Conservation (phyloP, 1,139 yeast species). For the Saccharomyces hybrid region DNA sequence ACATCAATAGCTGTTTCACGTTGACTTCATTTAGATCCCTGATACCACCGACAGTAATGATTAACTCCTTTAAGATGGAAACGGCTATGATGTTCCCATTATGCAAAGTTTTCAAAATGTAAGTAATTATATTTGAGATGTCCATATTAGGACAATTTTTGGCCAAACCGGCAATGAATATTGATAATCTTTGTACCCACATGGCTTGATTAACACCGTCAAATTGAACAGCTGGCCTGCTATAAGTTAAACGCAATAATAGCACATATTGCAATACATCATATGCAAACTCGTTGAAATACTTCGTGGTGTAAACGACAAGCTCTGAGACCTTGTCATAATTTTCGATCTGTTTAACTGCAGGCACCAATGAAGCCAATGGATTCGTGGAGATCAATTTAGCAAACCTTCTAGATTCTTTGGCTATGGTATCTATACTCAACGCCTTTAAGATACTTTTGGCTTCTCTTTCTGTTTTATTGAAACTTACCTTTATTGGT, state of each 20-base stretch:
- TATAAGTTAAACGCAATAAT: constrained; percentile 62
- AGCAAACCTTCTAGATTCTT: constrained; percentile 72
- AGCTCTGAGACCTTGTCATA: constrained; percentile 79
- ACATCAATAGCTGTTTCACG: constrained; percentile 50
- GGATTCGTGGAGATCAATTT: constrained; percentile 75
- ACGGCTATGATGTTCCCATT: constrained; percentile 56
- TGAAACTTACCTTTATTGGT: constrained; percentile 54
- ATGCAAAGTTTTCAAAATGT: constrained; percentile 59
- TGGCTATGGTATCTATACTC: constrained; percentile 75
- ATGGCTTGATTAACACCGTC: constrained; percentile 78
- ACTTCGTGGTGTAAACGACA: constrained; percentile 73
- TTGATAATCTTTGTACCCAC: constrained; percentile 75
- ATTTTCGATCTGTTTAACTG: constrained; percentile 74
- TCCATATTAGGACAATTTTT: constrained; percentile 48
- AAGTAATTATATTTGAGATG: constrained; percentile 49
- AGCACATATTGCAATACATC: constrained; percentile 74
- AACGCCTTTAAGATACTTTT: constrained; percentile 75
- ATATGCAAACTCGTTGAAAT: constrained; percentile 76
- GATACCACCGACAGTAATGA: constrained; percentile 76
- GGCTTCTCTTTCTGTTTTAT: constrained; percentile 72
- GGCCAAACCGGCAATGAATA: constrained; percentile 59
- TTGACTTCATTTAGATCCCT: constrained; percentile 39
- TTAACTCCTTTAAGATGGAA: constrained; percentile 59
- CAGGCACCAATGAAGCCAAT: constrained; percentile 59
- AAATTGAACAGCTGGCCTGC: constrained; percentile 58